Evolutionary conservation across 306 rosid genomes (phyloP).

Genomic region (Lupinus albus): DNA sequence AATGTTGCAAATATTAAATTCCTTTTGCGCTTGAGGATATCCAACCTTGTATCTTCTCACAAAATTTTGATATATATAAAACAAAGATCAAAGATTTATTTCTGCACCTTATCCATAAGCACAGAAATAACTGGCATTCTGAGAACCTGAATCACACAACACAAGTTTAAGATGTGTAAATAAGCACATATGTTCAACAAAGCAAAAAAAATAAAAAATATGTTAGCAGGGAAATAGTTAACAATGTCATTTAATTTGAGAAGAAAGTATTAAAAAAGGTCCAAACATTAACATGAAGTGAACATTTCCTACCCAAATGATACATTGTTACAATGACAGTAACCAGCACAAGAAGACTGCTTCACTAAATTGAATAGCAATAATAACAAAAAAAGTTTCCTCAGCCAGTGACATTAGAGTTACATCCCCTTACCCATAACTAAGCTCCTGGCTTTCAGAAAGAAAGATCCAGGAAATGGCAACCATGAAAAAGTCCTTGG

Average conservation of each 20-base stretch:
- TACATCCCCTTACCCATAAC: slow-evolving; percentile 19
- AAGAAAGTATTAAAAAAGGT: neutral
- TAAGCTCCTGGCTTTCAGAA: slow-evolving; percentile 1
- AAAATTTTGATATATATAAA: slow-evolving; percentile 11
- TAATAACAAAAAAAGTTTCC: neutral
- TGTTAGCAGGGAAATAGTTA: slow-evolving; percentile 19
- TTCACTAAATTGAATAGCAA: slow-evolving; percentile 6
- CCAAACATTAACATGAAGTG: slow-evolving; percentile 24
- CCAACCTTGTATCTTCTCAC: slow-evolving; percentile 32
- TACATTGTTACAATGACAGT: neutral
- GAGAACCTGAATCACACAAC: slow-evolving; percentile 67
- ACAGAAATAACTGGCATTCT: slow-evolving; percentile 80
- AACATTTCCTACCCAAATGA: slow-evolving; percentile 22
- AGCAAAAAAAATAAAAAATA: slow-evolving; percentile 4
- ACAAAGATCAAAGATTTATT: slow-evolving; percentile 26
- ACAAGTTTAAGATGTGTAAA: slow-evolving; percentile 32
- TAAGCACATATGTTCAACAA: slow-evolving; percentile 39
- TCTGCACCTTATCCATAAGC: slow-evolving; percentile 73
- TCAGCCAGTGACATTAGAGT: slow-evolving; percentile 10
- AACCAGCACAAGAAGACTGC: slow-evolving; percentile 16
- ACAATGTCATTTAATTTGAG: slow-evolving; percentile 21
- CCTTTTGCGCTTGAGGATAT: slow-evolving; percentile 28
- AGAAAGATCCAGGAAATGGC: slow-evolving; percentile 24
- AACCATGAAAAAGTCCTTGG: slow-evolving; percentile 9
- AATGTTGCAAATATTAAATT: slow-evolving; percentile 36